Base-by-base conservation (phyloP, 805 yeast genomes). In the Sungouiozyma intestinalis region DNA sequence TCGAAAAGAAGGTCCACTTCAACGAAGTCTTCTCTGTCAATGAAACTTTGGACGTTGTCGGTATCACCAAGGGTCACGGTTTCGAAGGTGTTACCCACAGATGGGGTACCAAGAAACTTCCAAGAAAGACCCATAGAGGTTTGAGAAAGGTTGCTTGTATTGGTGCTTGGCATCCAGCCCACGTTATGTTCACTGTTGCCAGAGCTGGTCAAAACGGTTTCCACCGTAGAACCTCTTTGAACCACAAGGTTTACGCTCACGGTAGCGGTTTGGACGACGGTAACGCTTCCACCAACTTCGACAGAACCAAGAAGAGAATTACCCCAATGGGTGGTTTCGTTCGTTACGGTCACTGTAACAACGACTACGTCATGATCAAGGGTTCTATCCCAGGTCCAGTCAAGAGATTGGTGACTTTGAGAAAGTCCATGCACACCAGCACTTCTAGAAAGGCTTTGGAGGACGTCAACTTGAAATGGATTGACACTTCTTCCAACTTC, bases 161-260 rank as follows among this genome's bases (percentile, higher is more conserved):
- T 68, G 99, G 99, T 82, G 97, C 99, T 70, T 92, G 99, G 99
- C 98, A 92, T 79, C 99, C 99, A 73, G 82, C 95, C 78, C 95
- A 87, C 81, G 99, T 92, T 71, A 77, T 80, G 74, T 90, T 95
- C 95, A 85, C 97, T 68, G 99, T 92, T 74, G 97, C 98, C 66
- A 86, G 99, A 76, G 96, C 98, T 67, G 99, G 99, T 90, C 98
- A 92, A 81, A 85, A 81, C 78, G 99, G 99, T 85, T 92, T 84
- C 95, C 98, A 92, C 77, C 95, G 87, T 92, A 90, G 99, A 84
- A 92, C 99, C 67, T 92, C 98, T 58, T 84, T 90, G 73, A 94
- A 92, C 97, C 98, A 92, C 95, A 92, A 92, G 86, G 79, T 92
- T 69, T 92, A 92, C 97, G 86, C 98, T 77, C 79, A 92, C 66